Percentiles rank a stretch among this genome's conserved stretches.
phyloP scores from a whole-genome alignment of 73 alveolate species.

The Tetrahymena elliotti region DNA sequence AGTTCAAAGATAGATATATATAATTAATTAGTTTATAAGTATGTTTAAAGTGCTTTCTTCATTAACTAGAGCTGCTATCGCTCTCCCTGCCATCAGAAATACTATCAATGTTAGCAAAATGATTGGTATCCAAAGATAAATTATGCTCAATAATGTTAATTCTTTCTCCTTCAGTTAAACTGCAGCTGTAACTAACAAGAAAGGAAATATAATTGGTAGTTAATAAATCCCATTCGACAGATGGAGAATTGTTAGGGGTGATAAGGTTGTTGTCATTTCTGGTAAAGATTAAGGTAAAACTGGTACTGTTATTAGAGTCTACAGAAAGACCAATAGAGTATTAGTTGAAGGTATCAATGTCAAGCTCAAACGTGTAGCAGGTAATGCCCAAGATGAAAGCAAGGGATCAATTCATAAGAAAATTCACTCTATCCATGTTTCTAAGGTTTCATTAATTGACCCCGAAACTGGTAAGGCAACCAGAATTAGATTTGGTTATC shows the following conservation, averaged over 20 bases:
- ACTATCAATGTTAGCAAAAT: not conserved
- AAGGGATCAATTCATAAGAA: not conserved
- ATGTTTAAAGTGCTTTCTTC: not conserved
- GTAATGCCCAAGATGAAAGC: constrained; percentile 1
- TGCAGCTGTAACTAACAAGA: not conserved
- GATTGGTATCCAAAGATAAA: not conserved
- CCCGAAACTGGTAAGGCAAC: constrained; percentile 80
- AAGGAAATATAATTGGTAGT: not conserved
- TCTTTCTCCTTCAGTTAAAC: not conserved
- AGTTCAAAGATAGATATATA: not conserved
- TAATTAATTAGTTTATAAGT: not conserved
- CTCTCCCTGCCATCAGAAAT: not conserved
- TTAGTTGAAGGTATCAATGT: constrained; percentile 67
- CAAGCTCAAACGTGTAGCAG: constrained; percentile 20
- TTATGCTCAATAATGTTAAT: not conserved
- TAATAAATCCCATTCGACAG: constrained; percentile 26
- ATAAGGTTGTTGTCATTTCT: constrained; percentile 58
- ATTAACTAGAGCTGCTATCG: not conserved
- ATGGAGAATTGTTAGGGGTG: constrained; percentile 73
- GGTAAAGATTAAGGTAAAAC: constrained; percentile 63
- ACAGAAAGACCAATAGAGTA: constrained; percentile 55
- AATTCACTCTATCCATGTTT: constrained; percentile 67
- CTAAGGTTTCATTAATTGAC: constrained; percentile 71
- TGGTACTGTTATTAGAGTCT: constrained; percentile 67
- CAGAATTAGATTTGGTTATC: constrained; percentile 48